phyloP scores from a whole-genome alignment of 2,329 filamentous ascomycete species.

The Alternaria conjuncta region DNA sequence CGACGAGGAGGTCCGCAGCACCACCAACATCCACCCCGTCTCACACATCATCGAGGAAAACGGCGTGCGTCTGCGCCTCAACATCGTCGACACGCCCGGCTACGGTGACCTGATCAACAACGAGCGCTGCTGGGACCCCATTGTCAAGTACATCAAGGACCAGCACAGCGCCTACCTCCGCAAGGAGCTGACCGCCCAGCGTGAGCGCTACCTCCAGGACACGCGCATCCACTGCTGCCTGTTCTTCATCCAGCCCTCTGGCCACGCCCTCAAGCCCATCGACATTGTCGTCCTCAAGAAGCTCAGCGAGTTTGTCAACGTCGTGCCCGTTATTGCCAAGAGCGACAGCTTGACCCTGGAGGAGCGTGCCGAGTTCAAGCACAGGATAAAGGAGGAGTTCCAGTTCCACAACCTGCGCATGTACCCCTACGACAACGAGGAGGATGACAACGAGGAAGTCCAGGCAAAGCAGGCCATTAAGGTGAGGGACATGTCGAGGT shows the following conservation, averaged over 20 bases:
- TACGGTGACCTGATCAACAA: slow-evolving; percentile 99
- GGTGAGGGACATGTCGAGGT: slow-evolving; percentile 61
- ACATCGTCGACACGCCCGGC: slow-evolving; percentile 98
- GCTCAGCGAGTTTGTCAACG: slow-evolving; percentile 98
- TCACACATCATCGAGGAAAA: slow-evolving; percentile 99
- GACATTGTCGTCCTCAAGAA: slow-evolving; percentile 99
- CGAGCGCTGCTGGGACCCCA: slow-evolving; percentile 99
- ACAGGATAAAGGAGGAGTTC: slow-evolving; percentile 98
- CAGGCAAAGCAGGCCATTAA: slow-evolving; percentile 95
- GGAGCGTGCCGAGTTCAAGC: slow-evolving; percentile 96
- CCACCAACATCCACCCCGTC: slow-evolving; percentile 96
- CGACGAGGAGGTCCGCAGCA: slow-evolving; percentile 90
- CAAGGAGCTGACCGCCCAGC: slow-evolving; percentile 98
- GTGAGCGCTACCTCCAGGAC: slow-evolving; percentile 98
- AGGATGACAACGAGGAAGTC: slow-evolving; percentile 96
- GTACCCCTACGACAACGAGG: slow-evolving; percentile 99
- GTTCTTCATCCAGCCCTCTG: slow-evolving; percentile 99
- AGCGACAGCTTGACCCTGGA: slow-evolving; percentile 94
- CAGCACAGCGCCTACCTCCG: slow-evolving; percentile 99
- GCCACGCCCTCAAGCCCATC: slow-evolving; percentile 98
- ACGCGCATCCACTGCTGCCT: slow-evolving; percentile 99
- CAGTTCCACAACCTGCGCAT: slow-evolving; percentile 99
- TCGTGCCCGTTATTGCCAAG: slow-evolving; percentile 98
- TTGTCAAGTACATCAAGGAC: slow-evolving; percentile 99
- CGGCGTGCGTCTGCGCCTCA: slow-evolving; percentile 92